Base-by-base conservation (phyloP, 2,329 filamentous ascomycete species). In the Fonsecaea multimorphosa region DNA sequence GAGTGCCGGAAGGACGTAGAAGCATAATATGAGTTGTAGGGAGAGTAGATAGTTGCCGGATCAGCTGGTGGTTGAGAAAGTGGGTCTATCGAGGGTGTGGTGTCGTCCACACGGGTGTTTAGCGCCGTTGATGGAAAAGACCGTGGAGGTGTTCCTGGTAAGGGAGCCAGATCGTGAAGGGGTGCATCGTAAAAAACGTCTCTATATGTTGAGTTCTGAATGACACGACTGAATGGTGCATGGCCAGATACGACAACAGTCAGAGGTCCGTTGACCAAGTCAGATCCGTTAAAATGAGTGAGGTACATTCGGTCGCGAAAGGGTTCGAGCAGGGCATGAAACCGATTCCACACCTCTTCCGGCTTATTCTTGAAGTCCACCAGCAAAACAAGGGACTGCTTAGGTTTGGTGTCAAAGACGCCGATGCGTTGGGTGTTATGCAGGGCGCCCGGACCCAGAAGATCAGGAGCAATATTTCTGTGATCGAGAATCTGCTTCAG, bases 111-210 rank as follows among this genome's bases (percentile, higher is more conserved):
- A 29, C 38, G 19, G 51, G 19, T 19, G 16, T 29, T 22, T 9
- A 38, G 27, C 19, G 27, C 11, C 16, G 19, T 1, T 4, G 14
- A 55, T 19, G 36, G 32, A n/a, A 5, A 12, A 7, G 46, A 22
- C 4, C 44, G 51, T 40, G 4, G 22, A 24, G 34, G 16, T 19
- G 40, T 27, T n/a, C 24, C 27, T 49, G n/a, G 29, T 27, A 64
- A 27, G 11, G 51, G 74, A 19, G 74, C 67, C 32, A 79, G 62
- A 53, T 76, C 73, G 60, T 77, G 77, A 8, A 84, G 77, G 0
- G 83, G 83, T 0, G 83, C 83, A 68, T 85, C 84, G 73, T 83
- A 85, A 77, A 86, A 86, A 62, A 86, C 80, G 69, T 85, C 83
- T 32, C 82, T 78, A 71, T 84, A 81, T 1, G 79, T 82, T 7